phyloP scores from a whole-genome alignment of 441 rosid species.

The Arabidopsis lyrata region DNA sequence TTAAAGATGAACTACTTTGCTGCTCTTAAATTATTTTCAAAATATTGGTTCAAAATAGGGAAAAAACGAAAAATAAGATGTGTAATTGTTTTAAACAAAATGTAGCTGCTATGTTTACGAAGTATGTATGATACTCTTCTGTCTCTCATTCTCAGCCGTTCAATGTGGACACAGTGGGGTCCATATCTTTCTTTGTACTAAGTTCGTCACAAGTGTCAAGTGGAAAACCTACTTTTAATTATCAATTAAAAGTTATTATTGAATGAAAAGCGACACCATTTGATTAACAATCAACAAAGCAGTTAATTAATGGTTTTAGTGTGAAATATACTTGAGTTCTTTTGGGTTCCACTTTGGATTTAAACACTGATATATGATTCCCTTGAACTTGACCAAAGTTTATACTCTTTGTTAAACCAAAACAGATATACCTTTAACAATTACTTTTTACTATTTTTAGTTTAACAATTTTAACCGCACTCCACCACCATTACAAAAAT shows the following conservation, averaged over 20 bases:
- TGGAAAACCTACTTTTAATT: conserved; percentile 30
- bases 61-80: not conserved
- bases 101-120: conserved; percentile 8
- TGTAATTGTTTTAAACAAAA: conserved; percentile 17
- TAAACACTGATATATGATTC: conserved; percentile 26
- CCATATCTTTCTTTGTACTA: conserved; percentile 33
- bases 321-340: conserved; percentile 27
- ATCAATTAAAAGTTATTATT: not conserved
- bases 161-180: conserved; percentile 32
- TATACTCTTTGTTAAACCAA: not conserved
- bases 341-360: conserved; percentile 20
- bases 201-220: conserved; percentile 38
- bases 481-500: no score
- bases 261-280: not conserved
- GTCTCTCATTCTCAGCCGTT: conserved; percentile 38
- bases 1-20: not conserved
- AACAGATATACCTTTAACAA: no score
- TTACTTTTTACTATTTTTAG: no score
- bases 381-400: conserved; percentile 9
- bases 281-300: conserved; percentile 15
- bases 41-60: not conserved
- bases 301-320: conserved; percentile 13
- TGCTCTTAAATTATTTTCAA: not conserved
- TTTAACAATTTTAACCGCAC: no score
- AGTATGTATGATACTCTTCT: conserved; percentile 20